phyloP scores from a whole-genome alignment of 345 rosid species.

The Salix brachista region DNA sequence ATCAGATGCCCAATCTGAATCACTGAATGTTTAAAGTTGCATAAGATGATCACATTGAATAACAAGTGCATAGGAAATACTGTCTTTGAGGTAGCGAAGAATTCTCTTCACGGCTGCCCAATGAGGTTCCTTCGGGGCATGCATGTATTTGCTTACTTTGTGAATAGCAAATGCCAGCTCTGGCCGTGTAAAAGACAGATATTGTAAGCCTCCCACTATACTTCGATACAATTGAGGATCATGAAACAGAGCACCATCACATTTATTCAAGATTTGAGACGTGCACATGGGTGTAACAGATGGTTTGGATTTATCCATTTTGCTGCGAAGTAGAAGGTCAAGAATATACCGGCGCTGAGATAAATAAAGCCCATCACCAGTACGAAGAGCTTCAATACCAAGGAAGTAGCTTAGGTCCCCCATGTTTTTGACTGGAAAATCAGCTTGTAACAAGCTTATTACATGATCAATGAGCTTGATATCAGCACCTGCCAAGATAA shows the following conservation, averaged over 20 bases:
- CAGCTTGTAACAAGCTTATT: no score
- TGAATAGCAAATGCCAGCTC: background rate
- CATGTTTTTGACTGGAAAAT: background rate
- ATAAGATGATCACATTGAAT: no score
- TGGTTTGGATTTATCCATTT: background rate
- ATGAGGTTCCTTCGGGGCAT: fast-evolving
- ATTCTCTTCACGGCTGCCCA: fast-evolving
- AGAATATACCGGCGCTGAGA: background rate
- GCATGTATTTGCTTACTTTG: background rate
- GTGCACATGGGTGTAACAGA: background rate
- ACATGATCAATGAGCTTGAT: no score
- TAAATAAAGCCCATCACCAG: fast-evolving
- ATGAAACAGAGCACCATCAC: fast-evolving
- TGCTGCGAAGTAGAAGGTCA: background rate
- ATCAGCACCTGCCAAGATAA: background rate
- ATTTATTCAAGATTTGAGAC: fast-evolving
- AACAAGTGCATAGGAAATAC: fast-evolving
- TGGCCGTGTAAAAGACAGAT: background rate
- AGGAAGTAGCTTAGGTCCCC: fast-evolving
- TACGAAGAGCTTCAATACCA: fast-evolving
- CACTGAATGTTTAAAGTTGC: background rate
- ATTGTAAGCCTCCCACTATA: background rate
- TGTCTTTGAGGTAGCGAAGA: no score
- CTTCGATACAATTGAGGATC: fast-evolving
- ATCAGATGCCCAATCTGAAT: background rate